These are phyloP conservation scores for Solanum clarkiae DNA, from an alignment of 257 asterid species.

Conservation along the genomic window DNA sequence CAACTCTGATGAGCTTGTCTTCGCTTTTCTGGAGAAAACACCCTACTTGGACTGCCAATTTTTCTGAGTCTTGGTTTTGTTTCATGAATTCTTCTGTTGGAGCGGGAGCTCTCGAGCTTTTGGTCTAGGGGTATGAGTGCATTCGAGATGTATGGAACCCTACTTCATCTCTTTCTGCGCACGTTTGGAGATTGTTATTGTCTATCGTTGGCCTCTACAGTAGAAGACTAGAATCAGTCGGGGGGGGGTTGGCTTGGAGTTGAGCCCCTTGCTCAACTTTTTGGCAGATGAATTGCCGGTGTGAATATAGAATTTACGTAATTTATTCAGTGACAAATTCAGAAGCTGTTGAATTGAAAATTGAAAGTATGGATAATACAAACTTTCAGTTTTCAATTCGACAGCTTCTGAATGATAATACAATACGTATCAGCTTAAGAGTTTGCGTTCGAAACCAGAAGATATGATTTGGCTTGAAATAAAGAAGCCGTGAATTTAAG, in stretches of 20 bases:
- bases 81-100: not conserved
- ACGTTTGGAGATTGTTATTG: too few relatives aligned
- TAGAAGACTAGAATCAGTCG: too few relatives aligned
- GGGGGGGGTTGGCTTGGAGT: too few relatives aligned
- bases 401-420: too few relatives aligned
- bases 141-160: not conserved
- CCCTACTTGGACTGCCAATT: not conserved
- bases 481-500: not conserved
- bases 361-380: not conserved
- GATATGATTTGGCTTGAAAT: not conserved
- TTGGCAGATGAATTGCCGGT: not conserved
- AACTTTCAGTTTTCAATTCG: too few relatives aligned
- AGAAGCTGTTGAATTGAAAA: not conserved
- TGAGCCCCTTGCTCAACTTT: not conserved
- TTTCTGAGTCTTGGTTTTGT: not conserved
- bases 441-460: not conserved
- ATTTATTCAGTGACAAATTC: not conserved
- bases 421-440: too few relatives aligned
- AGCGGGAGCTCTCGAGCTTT: not conserved
- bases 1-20: not conserved
- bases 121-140: not conserved
- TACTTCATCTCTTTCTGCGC: not conserved
- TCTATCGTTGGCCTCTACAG: too few relatives aligned
- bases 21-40: not conserved
- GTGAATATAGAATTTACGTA: not conserved